These are phyloP conservation scores for Umbelopsis isabellina DNA, from an alignment of 192 early-diverging fungal species.

Conservation along the genomic window DNA sequence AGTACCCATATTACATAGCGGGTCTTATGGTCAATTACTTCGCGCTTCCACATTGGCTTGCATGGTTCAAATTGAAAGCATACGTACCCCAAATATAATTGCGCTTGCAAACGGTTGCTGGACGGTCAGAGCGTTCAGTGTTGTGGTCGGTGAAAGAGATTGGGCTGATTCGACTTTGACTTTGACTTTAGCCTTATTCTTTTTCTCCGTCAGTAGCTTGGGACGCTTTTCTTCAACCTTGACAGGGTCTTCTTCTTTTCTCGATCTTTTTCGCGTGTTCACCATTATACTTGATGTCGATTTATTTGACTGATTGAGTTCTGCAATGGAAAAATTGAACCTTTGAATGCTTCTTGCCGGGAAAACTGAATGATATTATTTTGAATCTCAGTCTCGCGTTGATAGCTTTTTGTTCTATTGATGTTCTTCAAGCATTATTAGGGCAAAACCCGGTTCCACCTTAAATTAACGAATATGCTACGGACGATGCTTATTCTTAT, in stretches of 20 bases:
- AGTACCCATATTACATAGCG: too few relatives aligned
- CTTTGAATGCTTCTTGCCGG: neutral
- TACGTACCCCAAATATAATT: slow-evolving; percentile 3
- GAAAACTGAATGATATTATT: too few relatives aligned
- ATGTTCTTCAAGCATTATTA: too few relatives aligned
- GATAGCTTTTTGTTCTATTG: too few relatives aligned
- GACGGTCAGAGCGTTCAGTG: neutral
- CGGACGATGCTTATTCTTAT: too few relatives aligned
- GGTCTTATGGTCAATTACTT: too few relatives aligned
- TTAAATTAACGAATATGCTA: too few relatives aligned
- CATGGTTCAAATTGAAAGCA: neutral
- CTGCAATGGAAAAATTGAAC: neutral
- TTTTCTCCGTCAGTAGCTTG: neutral
- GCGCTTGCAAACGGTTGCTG: slow-evolving; percentile 14
- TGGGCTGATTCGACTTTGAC: neutral
- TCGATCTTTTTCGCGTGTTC: neutral
- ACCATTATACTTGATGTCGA: neutral
- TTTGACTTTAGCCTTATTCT: neutral
- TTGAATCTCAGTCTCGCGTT: too few relatives aligned
- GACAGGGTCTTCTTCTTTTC: neutral
- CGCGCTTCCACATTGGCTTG: too few relatives aligned
- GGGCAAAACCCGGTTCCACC: too few relatives aligned
- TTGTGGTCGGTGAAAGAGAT: neutral
- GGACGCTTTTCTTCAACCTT: neutral
- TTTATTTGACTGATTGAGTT: neutral